phyloP scores from a whole-genome alignment of 192 early-diverging fungal genomes.

The Coemansia sp. region DNA sequence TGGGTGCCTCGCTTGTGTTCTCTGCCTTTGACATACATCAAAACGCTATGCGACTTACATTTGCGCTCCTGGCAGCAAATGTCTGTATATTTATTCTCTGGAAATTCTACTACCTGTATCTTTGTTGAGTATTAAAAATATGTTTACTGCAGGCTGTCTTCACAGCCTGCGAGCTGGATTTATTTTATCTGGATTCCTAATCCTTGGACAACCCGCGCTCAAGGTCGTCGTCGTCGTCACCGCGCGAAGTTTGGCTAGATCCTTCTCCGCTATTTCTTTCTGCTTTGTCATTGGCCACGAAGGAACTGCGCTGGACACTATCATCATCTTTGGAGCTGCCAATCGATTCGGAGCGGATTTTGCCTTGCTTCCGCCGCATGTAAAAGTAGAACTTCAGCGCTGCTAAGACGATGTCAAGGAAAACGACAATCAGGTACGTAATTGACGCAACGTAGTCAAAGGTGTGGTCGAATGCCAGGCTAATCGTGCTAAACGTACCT shows the following conservation, averaged over 20 bases:
- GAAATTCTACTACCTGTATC: neutral
- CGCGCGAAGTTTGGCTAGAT: neutral
- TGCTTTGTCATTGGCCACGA: neutral
- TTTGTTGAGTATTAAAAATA: neutral
- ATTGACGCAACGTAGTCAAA: conserved; percentile 55
- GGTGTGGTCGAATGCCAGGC: conserved; percentile 45
- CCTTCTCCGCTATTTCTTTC: neutral
- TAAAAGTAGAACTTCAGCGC: conserved; percentile 49
- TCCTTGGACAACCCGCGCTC: neutral
- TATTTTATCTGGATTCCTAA: neutral
- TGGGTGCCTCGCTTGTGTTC: conserved; percentile 29
- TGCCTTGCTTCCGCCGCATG: conserved; percentile 30
- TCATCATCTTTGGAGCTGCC: neutral
- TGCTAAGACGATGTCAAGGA: conserved; percentile 41
- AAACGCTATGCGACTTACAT: conserved; percentile 21
- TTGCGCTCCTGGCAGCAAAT: conserved; percentile 28
- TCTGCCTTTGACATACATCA: conserved; percentile 43
- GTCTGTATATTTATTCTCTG: neutral
- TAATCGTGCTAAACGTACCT: conserved; percentile 49
- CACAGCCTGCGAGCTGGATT: neutral
- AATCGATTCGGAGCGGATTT: neutral
- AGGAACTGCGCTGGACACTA: neutral
- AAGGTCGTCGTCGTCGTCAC: neutral
- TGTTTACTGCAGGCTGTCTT: too few relatives aligned
- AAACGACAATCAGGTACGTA: conserved; percentile 46